Base-by-base conservation (phyloP, 176 grass and related monocot species). In the Saccharum officinarum region DNA sequence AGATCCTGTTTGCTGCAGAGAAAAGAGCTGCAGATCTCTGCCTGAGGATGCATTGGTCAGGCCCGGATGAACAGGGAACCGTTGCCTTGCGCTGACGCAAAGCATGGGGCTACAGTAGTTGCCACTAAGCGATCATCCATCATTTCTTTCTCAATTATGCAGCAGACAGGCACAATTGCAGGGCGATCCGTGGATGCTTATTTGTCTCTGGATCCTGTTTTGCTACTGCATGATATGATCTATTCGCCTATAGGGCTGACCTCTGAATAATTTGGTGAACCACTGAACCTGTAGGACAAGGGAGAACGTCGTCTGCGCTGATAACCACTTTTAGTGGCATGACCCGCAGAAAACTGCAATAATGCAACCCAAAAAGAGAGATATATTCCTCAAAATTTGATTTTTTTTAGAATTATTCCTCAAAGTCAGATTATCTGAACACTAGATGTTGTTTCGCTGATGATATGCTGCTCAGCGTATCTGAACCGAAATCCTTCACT, bases 91-190 rank as follows among this genome's bases (percentile, higher is more conserved):
- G 62, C 66, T 30, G 75, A 85, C 49, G 70, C 47, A 33, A 67
- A 5, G 54, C 31, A 69, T 40, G 54, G 75, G 75, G 14, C 47
- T 70, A 82, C 84, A 90, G 80, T 59, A 87, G 28, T n/a, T 14
- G 13, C 88, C 79, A 86, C 80, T 61, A 7, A 67, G 45, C 38
- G 10, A 50, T 14, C 3, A 1, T 37, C 18, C 49, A 39, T 37
- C 73, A 52, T 83, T 83, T 62, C 22, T 30, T 12, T 31, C 80
- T 87, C 89, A 83, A 90, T 87, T 84, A 87, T 87, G 80, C 80
- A 74, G 68, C 84, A 39, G 75, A 87, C 75, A 90, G 66, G 34
- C 84, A 20, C 83, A 81, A 60, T 0, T 76, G 82, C 72, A 47
- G 61, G 61, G 3, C 20, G 26, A 68, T 28, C 47, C 20, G 37